Base-by-base conservation (phyloP, 1,284 basidiomycete genomes). In the Caloboletus inedulis region DNA sequence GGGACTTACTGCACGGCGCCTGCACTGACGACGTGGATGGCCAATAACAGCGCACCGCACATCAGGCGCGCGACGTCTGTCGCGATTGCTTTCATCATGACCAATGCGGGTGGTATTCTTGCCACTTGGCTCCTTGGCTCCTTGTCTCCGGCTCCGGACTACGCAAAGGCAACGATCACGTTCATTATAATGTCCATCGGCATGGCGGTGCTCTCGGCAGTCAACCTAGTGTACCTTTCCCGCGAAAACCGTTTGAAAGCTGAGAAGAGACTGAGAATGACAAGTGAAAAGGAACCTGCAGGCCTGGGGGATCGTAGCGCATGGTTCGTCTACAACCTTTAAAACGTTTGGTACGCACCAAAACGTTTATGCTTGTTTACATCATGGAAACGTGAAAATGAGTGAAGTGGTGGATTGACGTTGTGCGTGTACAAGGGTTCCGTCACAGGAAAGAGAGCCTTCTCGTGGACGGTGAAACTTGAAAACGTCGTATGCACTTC, bases 21-120 rank as follows among this genome's bases (percentile, higher is more conserved):
- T 1, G 68, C 77, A 3, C 47, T 78, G n/a, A 68, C 67, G 1
- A 75, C 80, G 0, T 83, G 81, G 81, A 60, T 69, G 42, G 71
- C 82, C n/a, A 84, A 84, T 63, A 86, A 85, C 64, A 74, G 79
- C 18, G 72, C 78, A 0, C 81, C 81, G 0, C 77, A 82, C 57
- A 73, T 74, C 41, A 71, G 80, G 36, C 74, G 81, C 10, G 81
- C 80, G 5, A 79, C 79, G 0, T 73, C 76, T 8, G 74, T 85
- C 40, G 81, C 78, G 2, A 62, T 80, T 34, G 74, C 71, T 0
- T 81, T 79, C 55, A 73, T 79, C 52, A 61, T 72, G 61, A 76
- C 76, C n/a, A n/a, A n/a, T n/a, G n/a, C n/a, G 23, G 82, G 82
- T 13, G 83, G 80, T 8, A 83, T 85, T 52, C 72, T 82, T 8